Evolutionary conservation across 1,139 yeast species (phyloP).

Genomic region (Magnusiomyces paraingens): DNA sequence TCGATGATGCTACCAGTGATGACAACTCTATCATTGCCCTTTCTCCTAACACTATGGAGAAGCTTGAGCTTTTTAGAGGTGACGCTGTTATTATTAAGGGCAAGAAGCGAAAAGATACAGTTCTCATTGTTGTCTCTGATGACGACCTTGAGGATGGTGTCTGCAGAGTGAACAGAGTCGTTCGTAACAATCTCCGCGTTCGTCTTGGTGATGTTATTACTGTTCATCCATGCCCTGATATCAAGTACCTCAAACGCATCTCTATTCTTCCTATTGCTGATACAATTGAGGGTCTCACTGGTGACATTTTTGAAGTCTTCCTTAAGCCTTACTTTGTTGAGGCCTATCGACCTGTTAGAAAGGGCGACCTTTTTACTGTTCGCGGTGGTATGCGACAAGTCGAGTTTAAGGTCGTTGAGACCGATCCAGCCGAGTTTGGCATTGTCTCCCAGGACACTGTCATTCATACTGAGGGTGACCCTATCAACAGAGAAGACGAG

Average conservation of each 20-base stretch:
- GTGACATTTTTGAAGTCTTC: slow-evolving; percentile 94
- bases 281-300: slow-evolving; percentile 96
- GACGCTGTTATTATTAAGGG: slow-evolving; percentile 97
- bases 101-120: slow-evolving; percentile 96
- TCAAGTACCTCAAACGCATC: slow-evolving; percentile 82
- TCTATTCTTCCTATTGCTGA: slow-evolving; percentile 97
- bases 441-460: slow-evolving; percentile 98
- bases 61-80: slow-evolving; percentile 91
- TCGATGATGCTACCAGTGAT: slow-evolving; percentile 95
- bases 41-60: slow-evolving; percentile 93
- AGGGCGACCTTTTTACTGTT: slow-evolving; percentile 92
- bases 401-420: slow-evolving; percentile 96
- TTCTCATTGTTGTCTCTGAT: slow-evolving; percentile 91
- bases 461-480: slow-evolving; percentile 98
- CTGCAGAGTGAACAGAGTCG: slow-evolving; percentile 90
- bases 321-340: slow-evolving; percentile 97
- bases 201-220: slow-evolving; percentile 90
- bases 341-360: slow-evolving; percentile 97
- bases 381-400: slow-evolving; percentile 99
- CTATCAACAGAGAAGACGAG: slow-evolving; percentile 97
- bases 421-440: slow-evolving; percentile 95
- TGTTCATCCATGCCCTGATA: slow-evolving; percentile 94
- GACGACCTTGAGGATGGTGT: slow-evolving; percentile 96
- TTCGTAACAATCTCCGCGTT: slow-evolving; percentile 89
- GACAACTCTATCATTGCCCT: slow-evolving; percentile 95